Base-by-base conservation (phyloP, 1,284 basidiomycete genomes). In the Afroboletus lepidellus region DNA sequence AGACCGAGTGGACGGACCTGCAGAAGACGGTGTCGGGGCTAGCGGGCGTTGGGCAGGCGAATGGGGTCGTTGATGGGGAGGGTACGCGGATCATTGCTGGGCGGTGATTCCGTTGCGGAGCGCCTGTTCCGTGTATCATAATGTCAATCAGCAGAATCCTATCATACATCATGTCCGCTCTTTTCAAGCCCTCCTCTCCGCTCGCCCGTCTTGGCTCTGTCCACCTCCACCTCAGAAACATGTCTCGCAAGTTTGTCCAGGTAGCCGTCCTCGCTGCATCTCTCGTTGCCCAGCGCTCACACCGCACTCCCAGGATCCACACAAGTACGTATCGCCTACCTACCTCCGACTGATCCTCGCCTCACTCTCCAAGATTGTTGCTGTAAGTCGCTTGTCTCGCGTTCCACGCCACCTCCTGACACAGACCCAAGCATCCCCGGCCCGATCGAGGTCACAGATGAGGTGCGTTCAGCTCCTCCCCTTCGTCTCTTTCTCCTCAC, bases 1-100 rank as follows among this genome's bases (percentile, higher is more conserved):
- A 95, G 72, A 80, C 81, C 6, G 93, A 96, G 69, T 96, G 93
- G 93, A 81, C 82, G 8, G 92, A 95, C 60, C 69, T 95, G 74
- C 92, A 94, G 69, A 89, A 90, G 74, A 88, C 85, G 16, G 66
- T 94, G 23, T 77, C 83, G 15, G 81, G 82, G 0, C 76, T 90
- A 57, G 75, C 74, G 13, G 80, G 82, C 23, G 80, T 78, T 24
- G 63, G 74, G 11, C 80, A 83, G 61, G 60, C 73, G 41, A 83
- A 80, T 60, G 85, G 82, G 39, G 66, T 67, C 8, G 71, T 64
- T 4, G 83, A 81, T 18, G 65, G 59, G 34, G 80, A 80, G 33
- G 55, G 64, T 38, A 60, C 72, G 24, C 69, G 76, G 48, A 70
- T 77, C 46, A 60, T 72, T 29, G 74, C 76, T 50, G 78, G 76